Base-by-base conservation (phyloP, 345 rosid genomes). In the Hibiscus syriacus region DNA sequence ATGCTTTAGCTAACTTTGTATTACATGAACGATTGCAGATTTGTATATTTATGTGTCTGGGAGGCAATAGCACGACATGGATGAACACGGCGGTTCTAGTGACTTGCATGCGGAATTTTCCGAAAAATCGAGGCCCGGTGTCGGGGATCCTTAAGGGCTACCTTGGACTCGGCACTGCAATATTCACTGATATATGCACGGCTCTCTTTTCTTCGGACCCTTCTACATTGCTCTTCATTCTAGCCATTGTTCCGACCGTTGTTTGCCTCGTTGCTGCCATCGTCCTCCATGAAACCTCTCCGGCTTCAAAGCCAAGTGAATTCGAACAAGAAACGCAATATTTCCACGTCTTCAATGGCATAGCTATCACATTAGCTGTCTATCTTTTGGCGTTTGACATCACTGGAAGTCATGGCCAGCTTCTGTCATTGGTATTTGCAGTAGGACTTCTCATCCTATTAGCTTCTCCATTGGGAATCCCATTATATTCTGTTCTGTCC, bases 11-110 rank as follows among this genome's bases (percentile, higher is more conserved):
- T 53, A n/a, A 55, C 17, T 8, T 43, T 55, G 20, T 39, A 30
- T 58, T 43, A 2, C 4, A 3, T 29, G 3, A 6, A 61, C n/a
- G 43, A 19, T 45, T 43, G 55, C 80, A 87, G 90, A 83, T 87
- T 84, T 85, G 90, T 72, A 58, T 87, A 39, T 80, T 81, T 48
- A 75, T 87, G 9, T 81, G 86, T 77, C 26, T 85, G 79, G 92
- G 86, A 58, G 88, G 86, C 13, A 85, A 87, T 70, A 85, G 88
- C 75, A 81, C 87, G 2, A 81, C 92, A 6, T 87, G 89, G 87
- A 81, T 87, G 86, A 85, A 83, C 84, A 87, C 92, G 22, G 88
- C 90, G 32, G 80, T 83, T 66, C 73, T 85, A 2, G 90, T 85
- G 39, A 83, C 93, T 20, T 85, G 90, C 72, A 79, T 87, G 71